phyloP scores from a whole-genome alignment of 768 basidiomycete species.

The Agrocybe pediades region DNA sequence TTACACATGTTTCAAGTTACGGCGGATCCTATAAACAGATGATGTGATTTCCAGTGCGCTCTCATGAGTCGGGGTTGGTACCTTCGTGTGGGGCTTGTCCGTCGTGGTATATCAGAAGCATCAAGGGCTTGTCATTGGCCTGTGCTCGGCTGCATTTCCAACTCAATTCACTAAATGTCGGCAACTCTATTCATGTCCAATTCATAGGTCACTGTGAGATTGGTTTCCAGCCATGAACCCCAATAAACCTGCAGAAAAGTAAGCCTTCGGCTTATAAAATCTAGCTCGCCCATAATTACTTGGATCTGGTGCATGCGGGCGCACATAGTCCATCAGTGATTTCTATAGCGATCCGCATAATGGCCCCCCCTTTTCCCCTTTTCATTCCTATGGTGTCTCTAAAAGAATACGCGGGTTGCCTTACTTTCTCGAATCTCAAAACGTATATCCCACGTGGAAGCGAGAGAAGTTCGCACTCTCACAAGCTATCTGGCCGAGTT shows the following conservation, averaged over 20 bases:
- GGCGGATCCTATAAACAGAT: background rate
- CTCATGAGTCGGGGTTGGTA: background rate
- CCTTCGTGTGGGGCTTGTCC: background rate
- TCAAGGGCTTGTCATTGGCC: conserved; percentile 1
- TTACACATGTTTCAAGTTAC: background rate
- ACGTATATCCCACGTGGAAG: conserved; percentile 26
- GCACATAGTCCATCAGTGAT: conserved; percentile 17
- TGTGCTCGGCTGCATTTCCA: conserved; percentile 1
- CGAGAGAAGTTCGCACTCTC: conserved; percentile 19
- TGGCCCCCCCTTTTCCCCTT: conserved; percentile 31
- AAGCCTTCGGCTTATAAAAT: conserved; percentile 20
- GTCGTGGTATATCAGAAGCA: background rate
- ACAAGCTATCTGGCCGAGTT: conserved; percentile 25
- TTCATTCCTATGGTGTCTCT: conserved; percentile 27
- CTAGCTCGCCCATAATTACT: conserved; percentile 9
- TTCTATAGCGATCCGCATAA: conserved; percentile 42
- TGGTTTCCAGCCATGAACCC: background rate
- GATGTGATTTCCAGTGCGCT: background rate
- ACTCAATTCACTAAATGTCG: background rate
- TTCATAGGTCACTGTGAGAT: conserved; percentile 1
- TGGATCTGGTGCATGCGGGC: conserved; percentile 2
- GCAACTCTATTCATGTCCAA: background rate
- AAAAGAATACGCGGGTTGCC: conserved; percentile 24
- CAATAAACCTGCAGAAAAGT: background rate
- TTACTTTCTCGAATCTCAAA: conserved; percentile 24